Evolutionary conservation across 208 protist genomes (phyloP).

Genomic region (Lotmaria passim): DNA sequence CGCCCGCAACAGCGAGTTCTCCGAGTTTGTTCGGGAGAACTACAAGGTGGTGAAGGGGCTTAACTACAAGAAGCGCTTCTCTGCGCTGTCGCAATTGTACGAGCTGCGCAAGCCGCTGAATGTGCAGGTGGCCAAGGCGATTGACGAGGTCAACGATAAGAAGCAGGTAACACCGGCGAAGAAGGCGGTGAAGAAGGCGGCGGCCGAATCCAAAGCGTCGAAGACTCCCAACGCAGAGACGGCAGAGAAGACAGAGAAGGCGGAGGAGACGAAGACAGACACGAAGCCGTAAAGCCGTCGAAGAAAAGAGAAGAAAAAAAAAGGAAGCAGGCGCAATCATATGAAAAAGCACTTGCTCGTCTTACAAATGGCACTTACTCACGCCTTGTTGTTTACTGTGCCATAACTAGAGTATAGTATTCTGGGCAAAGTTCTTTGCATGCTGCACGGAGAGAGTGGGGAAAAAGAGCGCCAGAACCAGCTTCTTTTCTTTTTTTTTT

Average conservation of each 20-base stretch:
- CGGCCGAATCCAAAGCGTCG: conserved; percentile 24
- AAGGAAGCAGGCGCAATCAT: too few relatives aligned
- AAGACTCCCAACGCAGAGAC: conserved; percentile 11
- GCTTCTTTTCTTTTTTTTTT: not conserved
- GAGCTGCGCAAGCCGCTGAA: conserved; percentile 77
- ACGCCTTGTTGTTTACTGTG: too few relatives aligned
- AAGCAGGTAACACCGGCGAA: conserved; percentile 29
- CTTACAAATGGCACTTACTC: too few relatives aligned
- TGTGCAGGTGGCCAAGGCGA: conserved; percentile 53
- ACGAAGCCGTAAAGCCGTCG: too few relatives aligned
- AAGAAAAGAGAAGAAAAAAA: not conserved
- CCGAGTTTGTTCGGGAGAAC: conserved; percentile 78
- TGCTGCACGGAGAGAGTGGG: not conserved
- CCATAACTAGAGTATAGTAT: too few relatives aligned
- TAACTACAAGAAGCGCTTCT: conserved; percentile 70
- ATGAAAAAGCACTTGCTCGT: too few relatives aligned
- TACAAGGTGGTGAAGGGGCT: conserved; percentile 72
- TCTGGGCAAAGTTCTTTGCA: too few relatives aligned
- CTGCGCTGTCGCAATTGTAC: conserved; percentile 81
- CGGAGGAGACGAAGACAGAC: too few relatives aligned
- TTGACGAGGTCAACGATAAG: conserved; percentile 41
- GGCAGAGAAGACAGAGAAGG: not conserved
- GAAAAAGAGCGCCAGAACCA: not conserved
- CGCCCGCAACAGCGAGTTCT: conserved; percentile 48
- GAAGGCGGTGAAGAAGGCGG: conserved; percentile 32